Conservation (phyloP, 805 yeast genomes). For the Kodamaea sagamina region DNA sequence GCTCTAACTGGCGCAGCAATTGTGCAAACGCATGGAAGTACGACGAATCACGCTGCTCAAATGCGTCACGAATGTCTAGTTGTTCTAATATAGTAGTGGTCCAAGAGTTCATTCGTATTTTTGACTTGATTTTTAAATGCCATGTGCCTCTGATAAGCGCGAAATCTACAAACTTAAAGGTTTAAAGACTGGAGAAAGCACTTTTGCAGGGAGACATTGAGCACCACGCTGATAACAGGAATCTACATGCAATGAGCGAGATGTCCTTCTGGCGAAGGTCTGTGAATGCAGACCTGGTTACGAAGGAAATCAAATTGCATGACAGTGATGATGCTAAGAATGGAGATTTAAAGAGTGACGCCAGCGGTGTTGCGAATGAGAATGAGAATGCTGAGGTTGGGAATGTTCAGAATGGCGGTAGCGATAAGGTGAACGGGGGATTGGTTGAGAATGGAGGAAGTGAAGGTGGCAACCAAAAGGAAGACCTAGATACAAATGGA, state of each 20-base stretch:
- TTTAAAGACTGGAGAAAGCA: too few species aligned
- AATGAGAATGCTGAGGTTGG: background rate
- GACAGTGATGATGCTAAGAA: background rate
- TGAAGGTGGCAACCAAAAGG: too few species aligned
- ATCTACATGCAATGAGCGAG: too few species aligned
- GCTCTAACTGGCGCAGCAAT: constrained; percentile 21
- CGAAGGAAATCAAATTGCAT: background rate
- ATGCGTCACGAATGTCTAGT: constrained; percentile 31
- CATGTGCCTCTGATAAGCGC: constrained; percentile 2
- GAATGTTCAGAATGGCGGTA: background rate
- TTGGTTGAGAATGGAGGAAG: too few species aligned
- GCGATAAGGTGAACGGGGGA: background rate
- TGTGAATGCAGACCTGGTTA: background rate
- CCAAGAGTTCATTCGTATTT: constrained; percentile 1
- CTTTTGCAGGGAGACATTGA: background rate
- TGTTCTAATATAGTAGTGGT: constrained; percentile 20
- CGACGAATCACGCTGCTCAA: constrained; percentile 33
- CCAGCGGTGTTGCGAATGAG: background rate
- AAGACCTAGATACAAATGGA: background rate
- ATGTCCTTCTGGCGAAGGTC: constrained; percentile 4
- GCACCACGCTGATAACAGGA: too few species aligned
- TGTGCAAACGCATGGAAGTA: constrained; percentile 38
- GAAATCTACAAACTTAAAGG: background rate
- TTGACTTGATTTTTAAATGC: background rate
- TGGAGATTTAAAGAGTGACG: too few species aligned